Evolutionary conservation across 768 basidiomycete species (phyloP).

Genomic region (Lactarius pseudohatsudake): DNA sequence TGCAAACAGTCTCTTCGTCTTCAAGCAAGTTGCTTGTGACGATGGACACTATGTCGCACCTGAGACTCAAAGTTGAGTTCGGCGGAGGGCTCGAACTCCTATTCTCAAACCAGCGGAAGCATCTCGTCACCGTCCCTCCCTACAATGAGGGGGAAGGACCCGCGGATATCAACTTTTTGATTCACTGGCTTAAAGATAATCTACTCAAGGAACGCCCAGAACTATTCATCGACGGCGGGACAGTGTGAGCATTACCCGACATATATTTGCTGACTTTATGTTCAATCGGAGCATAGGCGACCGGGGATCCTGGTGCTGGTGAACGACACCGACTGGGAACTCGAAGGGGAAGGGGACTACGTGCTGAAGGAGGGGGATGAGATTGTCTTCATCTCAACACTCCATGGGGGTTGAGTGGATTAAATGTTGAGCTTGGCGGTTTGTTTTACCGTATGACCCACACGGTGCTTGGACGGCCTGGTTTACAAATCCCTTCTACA

Average conservation of each 20-base stretch:
- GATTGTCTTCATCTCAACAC: slow-evolving; percentile 93
- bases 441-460: background rate
- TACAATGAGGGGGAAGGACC: slow-evolving; percentile 40
- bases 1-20: background rate
- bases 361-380: slow-evolving; percentile 56
- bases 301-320: slow-evolving; percentile 97
- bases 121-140: slow-evolving; percentile 56
- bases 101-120: slow-evolving; percentile 67
- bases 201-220: slow-evolving; percentile 83
- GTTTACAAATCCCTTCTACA: background rate
- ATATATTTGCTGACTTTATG: background rate
- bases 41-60: slow-evolving; percentile 24
- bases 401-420: slow-evolving; percentile 75
- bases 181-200: slow-evolving; percentile 73
- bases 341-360: slow-evolving; percentile 27
- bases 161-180: slow-evolving; percentile 71
- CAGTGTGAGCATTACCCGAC: slow-evolving; percentile 62
- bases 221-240: slow-evolving; percentile 83
- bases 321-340: slow-evolving; percentile 25
- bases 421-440: background rate
- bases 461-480: background rate
- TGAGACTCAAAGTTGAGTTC: slow-evolving; percentile 66
- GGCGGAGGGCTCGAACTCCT: slow-evolving; percentile 85
- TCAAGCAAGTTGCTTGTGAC: too few relatives aligned
- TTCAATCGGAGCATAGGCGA: slow-evolving; percentile 51